These are phyloP conservation scores for Citrus maxima DNA, from an alignment of 345 rosid genomes.

Conservation along the genomic window DNA sequence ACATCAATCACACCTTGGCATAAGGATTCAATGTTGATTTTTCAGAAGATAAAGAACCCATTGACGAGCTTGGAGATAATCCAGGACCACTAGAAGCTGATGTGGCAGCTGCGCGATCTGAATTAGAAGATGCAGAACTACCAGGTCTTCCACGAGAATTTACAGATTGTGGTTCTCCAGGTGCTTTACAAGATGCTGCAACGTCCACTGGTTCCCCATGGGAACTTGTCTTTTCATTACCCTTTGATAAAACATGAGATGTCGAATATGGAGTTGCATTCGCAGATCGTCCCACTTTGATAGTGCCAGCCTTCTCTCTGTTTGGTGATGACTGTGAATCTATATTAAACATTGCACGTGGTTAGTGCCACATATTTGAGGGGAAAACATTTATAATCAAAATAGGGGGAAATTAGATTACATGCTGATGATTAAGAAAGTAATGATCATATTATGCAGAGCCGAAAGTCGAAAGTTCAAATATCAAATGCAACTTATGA, in stretches of 20 bases:
- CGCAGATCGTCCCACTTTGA: slow-evolving; percentile 34
- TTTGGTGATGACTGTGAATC: slow-evolving; percentile 32
- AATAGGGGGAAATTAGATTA: background rate
- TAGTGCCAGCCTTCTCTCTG: slow-evolving; percentile 34
- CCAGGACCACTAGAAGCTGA: slow-evolving; percentile 51
- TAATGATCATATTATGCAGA: background rate
- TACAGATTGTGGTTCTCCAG: slow-evolving; percentile 32
- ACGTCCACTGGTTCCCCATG: slow-evolving; percentile 38
- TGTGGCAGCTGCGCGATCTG: slow-evolving; percentile 39
- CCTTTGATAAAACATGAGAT: slow-evolving; percentile 32
- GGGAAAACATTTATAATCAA: background rate
- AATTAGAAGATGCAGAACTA: slow-evolving; percentile 60
- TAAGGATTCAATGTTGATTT: slow-evolving; percentile 71
- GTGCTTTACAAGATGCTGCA: slow-evolving; percentile 36
- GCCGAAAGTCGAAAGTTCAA: background rate
- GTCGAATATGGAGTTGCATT: slow-evolving; percentile 31
- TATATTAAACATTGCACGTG: slow-evolving; percentile 17
- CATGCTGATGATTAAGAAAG: background rate
- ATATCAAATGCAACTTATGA: background rate
- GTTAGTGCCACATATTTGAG: background rate
- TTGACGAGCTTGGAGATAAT: slow-evolving; percentile 78
- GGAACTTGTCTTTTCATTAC: slow-evolving; percentile 39
- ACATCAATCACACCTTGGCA: slow-evolving; percentile 61
- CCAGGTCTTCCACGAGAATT: slow-evolving; percentile 49
- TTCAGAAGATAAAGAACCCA: slow-evolving; percentile 77